Base-by-base conservation (phyloP, 176 grass and related monocot genomes). In the Aegilops speltoides region DNA sequence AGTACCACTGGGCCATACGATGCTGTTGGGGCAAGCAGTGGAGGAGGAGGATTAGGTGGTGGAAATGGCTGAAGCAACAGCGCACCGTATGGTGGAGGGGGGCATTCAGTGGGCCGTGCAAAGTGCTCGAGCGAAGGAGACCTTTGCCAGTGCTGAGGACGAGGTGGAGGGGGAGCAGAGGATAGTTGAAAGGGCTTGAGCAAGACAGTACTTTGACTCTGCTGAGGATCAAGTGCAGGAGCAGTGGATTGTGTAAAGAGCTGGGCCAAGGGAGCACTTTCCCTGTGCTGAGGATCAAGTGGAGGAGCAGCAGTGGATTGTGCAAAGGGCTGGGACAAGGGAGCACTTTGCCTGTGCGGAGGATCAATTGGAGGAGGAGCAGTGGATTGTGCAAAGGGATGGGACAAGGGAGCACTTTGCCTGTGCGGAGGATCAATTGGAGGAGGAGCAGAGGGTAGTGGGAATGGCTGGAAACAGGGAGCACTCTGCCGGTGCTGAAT, bases 1-100 rank as follows among this genome's bases (percentile, higher is more conserved):
- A 90, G 41, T 48, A 69, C n/a, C 23, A 22, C 56, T 59, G 77
- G 60, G 76, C 19, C 77, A 78, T 86, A 81, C 32, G 84, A 82
- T 34, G 86, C 73, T 73, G 64, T 33, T 20, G 86, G 83, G 68
- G 88, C 63, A 76, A 92, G 83, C 32, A 74, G 79, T 76, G 85
- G 76, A 22, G 69, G 61, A 17, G 88, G 83, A 29, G 89, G 89
- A 19, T 80, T 76, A 28, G 89, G 89, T 0, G 81, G 89, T 76
- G 85, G 85, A 56, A 87, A 84, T 26, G 89, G 74, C 78, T 84
- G 89, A 84, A 91, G 85, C 73, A 87, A 84, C 9, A 68, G 76
- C n/a, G 54, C 78, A 7, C 89, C 89, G 75, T 84, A 84, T 31
- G 76, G 85, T 38, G 83, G 90, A 73, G 85, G 78, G 73, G 77